Base-by-base conservation (phyloP, 345 rosid genomes). In the Kandelia obovata region DNA sequence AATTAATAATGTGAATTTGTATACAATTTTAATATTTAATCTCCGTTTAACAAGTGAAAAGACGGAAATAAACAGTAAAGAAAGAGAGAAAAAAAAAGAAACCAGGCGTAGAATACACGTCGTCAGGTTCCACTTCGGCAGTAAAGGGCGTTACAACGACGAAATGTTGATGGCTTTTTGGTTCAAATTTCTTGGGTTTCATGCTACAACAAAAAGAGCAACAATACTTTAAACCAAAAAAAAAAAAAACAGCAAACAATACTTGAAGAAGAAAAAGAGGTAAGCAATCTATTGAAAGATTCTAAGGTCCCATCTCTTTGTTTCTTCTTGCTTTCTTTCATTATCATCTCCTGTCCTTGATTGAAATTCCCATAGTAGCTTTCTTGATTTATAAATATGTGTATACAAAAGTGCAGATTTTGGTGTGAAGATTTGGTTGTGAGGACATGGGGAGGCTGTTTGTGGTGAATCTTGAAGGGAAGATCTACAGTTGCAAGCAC, bases 401-500 rank as follows among this genome's bases (percentile, higher is more conserved):
- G 5, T 52, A 8, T 32, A 15, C 17, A 43, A 43, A 11, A 56
- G 21, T 23, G 28, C 59, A 37, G 57, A 13, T 21, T 72, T 59
- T 27, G 23, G 67, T 61, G 31, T 0, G 15, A 39, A 32, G 61
- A 58, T 64, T 55, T 58, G 46, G 51, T 49, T 71, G 66, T 23
- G 74, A 73, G 74, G 55, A 77, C 66, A 95, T 95, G 99, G 99
- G 99, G 82, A 90, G 93, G 84, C 49, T 95, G 75, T 95, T 90
- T 79, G 78, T 85, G 74, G 96, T 89, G 82, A 78, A 68, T 78
- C 97, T 95, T 3, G 96, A 95, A 82, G 97, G 99, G 73, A 88
- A 78, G 88, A 79, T 86, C 85, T 95, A 95, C 70, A 87, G 84
- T 72, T 95, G 99, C 84, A 89, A 89, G 77, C 91, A 95, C 89